Evolutionary conservation across 192 early-diverging fungal genomes (phyloP).

Genomic region (Podila horticola): DNA sequence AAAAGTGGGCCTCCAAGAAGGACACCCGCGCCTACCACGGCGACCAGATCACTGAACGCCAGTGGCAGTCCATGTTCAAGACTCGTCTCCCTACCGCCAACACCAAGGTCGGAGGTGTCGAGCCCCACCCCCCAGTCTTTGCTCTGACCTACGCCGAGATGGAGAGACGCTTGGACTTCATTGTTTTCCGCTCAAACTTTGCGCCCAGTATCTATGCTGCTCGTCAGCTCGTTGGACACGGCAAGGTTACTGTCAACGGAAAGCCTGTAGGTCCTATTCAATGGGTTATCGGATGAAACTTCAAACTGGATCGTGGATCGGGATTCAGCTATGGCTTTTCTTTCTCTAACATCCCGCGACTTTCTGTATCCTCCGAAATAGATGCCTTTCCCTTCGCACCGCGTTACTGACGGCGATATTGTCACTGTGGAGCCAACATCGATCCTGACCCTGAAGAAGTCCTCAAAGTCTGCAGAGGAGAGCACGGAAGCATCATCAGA

Average conservation of each 20-base stretch:
- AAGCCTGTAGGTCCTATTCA: conserved; percentile 66
- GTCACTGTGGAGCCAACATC: conserved; percentile 82
- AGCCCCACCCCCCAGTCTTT: conserved; percentile 72
- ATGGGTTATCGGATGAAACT: no score
- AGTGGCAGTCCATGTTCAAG: conserved; percentile 80
- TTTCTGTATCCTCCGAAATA: conserved; percentile 24
- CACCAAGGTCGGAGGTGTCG: conserved; percentile 54
- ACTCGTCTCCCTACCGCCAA: conserved; percentile 77
- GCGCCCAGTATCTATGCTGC: conserved; percentile 88
- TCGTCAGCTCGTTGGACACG: conserved; percentile 80
- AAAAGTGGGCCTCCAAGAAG: conserved; percentile 94
- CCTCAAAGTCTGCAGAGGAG: conserved; percentile 2
- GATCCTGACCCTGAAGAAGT: conserved; percentile 70
- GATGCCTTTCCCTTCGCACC: conserved; percentile 81
- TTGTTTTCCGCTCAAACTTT: conserved; percentile 94
- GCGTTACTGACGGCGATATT: conserved; percentile 87
- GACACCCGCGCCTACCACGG: conserved; percentile 95
- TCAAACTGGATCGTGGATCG: no score
- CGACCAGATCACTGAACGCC: conserved; percentile 87
- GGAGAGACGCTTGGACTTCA: conserved; percentile 93
- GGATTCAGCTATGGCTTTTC: not conserved
- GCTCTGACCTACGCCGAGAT: conserved; percentile 87
- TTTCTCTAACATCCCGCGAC: not conserved
- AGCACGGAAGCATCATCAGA: conserved; percentile 35
- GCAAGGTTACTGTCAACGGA: conserved; percentile 94